Percentiles rank a stretch among this genome's conserved stretches.
Evolutionary conservation across 169 alveolate genomes (phyloP).

Genomic region (Cryptosporidium meleagridis): DNA sequence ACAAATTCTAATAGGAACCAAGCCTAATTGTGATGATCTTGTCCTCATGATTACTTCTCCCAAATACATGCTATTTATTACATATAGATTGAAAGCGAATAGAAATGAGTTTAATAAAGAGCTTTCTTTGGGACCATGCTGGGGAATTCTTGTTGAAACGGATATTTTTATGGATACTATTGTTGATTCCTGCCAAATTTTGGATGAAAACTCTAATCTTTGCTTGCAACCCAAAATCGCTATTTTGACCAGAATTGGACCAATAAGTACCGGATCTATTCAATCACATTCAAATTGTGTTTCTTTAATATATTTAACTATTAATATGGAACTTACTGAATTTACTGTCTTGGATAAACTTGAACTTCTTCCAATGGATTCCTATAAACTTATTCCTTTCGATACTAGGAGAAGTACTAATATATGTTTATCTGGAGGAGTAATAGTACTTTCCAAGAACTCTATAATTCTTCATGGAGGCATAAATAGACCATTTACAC

Average conservation of each 20-base stretch:
- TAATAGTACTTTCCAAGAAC: slow-evolving; percentile 12
- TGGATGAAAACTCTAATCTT: slow-evolving; percentile 11
- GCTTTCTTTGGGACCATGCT: slow-evolving; percentile 2
- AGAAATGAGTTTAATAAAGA: neutral
- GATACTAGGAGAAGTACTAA: slow-evolving; percentile 11
- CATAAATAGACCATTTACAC: slow-evolving; percentile 41
- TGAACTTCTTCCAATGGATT: slow-evolving; percentile 62
- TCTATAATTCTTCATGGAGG: slow-evolving; percentile 37
- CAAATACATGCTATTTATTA: slow-evolving; percentile 27
- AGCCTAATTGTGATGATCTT: neutral
- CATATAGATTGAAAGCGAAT: neutral
- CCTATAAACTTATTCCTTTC: slow-evolving; percentile 32
- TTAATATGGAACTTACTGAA: slow-evolving; percentile 44
- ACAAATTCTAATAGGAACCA: neutral
- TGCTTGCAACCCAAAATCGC: slow-evolving; percentile 57
- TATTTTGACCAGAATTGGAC: slow-evolving; percentile 38
- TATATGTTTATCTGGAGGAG: slow-evolving; percentile 50
- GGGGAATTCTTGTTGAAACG: slow-evolving; percentile 50
- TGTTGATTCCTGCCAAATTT: slow-evolving; percentile 42
- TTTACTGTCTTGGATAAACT: slow-evolving; percentile 46
- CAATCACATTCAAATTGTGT: slow-evolving; percentile 64
- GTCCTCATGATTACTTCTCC: slow-evolving; percentile 58
- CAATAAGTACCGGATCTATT: slow-evolving; percentile 64
- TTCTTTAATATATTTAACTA: slow-evolving; percentile 20
- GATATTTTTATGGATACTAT: slow-evolving; percentile 54